These are phyloP conservation scores for Amauroascus verrucosus DNA, from an alignment of 2,329 filamentous ascomycete species.

Conservation along the genomic window DNA sequence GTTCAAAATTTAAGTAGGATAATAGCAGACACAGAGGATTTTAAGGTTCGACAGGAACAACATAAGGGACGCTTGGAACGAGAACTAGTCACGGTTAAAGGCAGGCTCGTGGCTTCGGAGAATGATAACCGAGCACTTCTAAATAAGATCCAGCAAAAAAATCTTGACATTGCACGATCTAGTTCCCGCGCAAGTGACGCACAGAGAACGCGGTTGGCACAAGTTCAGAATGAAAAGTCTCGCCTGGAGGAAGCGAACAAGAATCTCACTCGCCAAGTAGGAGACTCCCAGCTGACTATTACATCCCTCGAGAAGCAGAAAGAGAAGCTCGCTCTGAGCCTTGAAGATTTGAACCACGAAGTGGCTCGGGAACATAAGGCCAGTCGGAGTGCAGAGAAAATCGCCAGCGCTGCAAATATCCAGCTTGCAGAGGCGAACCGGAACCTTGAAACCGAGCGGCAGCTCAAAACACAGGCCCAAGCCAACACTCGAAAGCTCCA, in stretches of 20 bases:
- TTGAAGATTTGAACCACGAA: conserved; percentile 91
- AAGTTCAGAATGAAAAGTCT: conserved; percentile 71
- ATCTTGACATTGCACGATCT: conserved; percentile 85
- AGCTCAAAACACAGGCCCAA: conserved; percentile 75
- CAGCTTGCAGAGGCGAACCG: conserved; percentile 84
- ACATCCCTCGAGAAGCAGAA: conserved; percentile 85
- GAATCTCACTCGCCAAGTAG: conserved; percentile 71
- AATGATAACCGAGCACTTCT: conserved; percentile 92
- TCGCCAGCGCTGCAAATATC: conserved; percentile 64
- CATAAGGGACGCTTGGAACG: conserved; percentile 87
- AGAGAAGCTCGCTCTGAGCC: conserved; percentile 75
- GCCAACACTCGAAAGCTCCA: conserved; percentile 75
- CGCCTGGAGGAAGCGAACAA: conserved; percentile 73
- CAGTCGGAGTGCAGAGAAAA: conserved; percentile 81
- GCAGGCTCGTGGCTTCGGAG: conserved; percentile 79
- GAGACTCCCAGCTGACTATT: conserved; percentile 71
- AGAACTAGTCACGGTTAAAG: conserved; percentile 83
- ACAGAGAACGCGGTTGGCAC: conserved; percentile 63
- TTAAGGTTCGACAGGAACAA: conserved; percentile 81
- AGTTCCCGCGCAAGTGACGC: conserved; percentile 76
- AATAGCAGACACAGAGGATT: conserved; percentile 80
- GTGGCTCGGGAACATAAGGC: conserved; percentile 81
- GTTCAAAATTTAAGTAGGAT: conserved; percentile 79
- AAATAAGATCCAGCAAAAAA: conserved; percentile 96
- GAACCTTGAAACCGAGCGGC: conserved; percentile 79